Base-by-base conservation (phyloP, 1,284 basidiomycete species). In the Malassezia psittaci region DNA sequence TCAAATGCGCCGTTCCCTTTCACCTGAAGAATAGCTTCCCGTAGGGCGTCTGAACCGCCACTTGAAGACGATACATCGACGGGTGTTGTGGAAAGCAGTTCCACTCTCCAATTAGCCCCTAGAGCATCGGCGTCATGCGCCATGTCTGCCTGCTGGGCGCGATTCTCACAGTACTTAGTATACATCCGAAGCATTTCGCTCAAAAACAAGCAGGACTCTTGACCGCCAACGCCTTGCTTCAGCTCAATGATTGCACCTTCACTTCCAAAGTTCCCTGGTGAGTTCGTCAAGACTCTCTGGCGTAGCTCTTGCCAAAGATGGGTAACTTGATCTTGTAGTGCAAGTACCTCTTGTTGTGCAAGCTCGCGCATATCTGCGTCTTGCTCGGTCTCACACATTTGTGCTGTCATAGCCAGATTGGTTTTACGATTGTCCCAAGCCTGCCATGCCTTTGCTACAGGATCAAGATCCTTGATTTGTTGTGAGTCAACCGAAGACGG, bases 221-320 rank as follows among this genome's bases (percentile, higher is more conserved):
- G 84, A 0, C 93, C 93, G 0, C 93, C 94, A 0, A 93, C 89
- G 2, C 90, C 94, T 0, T 89, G 83, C 66, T 93, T 91, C 34
- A 98, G 78, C 64, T 96, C 93, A 54, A 98, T 77, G 52, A 96
- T 79, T 0, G 87, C 87, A 3, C 86, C 86, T 16, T 35, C 33
- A 42, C 32, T 88, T 77, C 1, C 81, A 73, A 0, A 79, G 76
- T 0, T 87, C 85, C 7, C 79, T 67, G 0, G 86, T 84, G 0
- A 82, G 77, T 19, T 69, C 54, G 87, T 87, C 0, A 90, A 79
- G 52, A 96, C 81, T 5, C 87, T 78, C 0, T 79, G 58, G 0
- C 87, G 85, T 60, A 96, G 83, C 0, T 79, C 81, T 0, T 76
- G 67, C 10, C 79, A 76, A 33, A 83, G 70, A 0, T 72, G 58